These are phyloP conservation scores for Rhizopogon rudus DNA, from an alignment of 768 basidiomycete genomes.

Conservation along the genomic window DNA sequence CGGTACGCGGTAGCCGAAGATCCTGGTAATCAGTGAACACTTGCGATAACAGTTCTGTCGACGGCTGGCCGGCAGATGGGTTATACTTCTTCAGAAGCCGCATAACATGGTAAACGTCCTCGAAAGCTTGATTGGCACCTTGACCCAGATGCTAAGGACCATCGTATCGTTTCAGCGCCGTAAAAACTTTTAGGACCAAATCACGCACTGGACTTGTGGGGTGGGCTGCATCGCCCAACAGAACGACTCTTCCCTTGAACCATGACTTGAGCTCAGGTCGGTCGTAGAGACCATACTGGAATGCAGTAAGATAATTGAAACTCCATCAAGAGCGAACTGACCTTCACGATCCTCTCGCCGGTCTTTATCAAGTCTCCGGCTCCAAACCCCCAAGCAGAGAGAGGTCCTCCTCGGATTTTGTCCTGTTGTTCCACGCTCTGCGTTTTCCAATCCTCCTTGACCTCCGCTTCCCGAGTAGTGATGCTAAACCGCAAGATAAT, in stretches of 20 bases:
- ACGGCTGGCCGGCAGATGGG: constrained; percentile 19
- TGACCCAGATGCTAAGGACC: constrained; percentile 37
- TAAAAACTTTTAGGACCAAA: not conserved
- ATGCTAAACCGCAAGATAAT: not conserved
- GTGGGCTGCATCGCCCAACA: constrained; percentile 43
- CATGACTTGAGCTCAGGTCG: constrained; percentile 35
- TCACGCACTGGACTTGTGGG: constrained; percentile 38
- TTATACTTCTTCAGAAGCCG: constrained; percentile 29
- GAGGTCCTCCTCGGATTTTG: constrained; percentile 11
- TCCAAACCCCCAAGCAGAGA: constrained; percentile 13
- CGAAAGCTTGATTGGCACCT: constrained; percentile 42
- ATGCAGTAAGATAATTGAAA: not conserved
- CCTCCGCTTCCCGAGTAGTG: constrained; percentile 26
- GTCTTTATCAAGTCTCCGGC: constrained; percentile 15
- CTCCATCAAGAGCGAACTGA: constrained; percentile 1
- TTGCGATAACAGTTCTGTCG: constrained; percentile 20
- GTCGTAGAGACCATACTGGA: constrained; percentile 39
- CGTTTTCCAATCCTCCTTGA: constrained; percentile 37
- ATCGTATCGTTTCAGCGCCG: not conserved
- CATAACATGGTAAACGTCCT: constrained; percentile 34
- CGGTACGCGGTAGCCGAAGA: constrained; percentile 30
- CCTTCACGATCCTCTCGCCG: constrained; percentile 12
- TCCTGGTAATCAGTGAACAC: constrained; percentile 32
- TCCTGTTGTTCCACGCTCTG: constrained; percentile 23
- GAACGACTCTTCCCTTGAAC: constrained; percentile 36